Evolutionary conservation across 2,329 filamentous ascomycete species (phyloP).

Genomic region (Celoporthe dispersa): DNA sequence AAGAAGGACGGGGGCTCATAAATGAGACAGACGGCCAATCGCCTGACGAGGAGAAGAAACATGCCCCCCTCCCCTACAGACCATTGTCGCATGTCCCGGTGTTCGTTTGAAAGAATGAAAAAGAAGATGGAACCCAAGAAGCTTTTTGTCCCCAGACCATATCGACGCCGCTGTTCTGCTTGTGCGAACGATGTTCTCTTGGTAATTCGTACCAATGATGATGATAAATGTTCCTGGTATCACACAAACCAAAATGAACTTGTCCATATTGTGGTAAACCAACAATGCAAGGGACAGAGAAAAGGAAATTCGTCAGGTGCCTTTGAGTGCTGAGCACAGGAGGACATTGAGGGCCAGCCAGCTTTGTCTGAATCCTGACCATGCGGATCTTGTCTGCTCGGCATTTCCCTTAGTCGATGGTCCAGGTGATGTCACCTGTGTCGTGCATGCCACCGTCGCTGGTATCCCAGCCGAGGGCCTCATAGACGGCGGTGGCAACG

Average conservation of each 20-base stretch:
- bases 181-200: constrained; percentile 12
- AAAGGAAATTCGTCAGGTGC: constrained; percentile 28
- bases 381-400: not conserved
- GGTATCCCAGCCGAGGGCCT: constrained; percentile 54
- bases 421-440: constrained; percentile 20
- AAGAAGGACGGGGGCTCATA: constrained; percentile 26
- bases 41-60: not conserved
- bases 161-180: constrained; percentile 7
- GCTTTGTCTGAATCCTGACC: not conserved
- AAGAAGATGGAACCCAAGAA: not conserved
- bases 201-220: constrained; percentile 7
- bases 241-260: constrained; percentile 4
- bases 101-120: not conserved
- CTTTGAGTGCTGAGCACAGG: not conserved
- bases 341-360: not conserved
- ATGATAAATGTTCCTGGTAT: not conserved
- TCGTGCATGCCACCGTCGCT: constrained; percentile 47
- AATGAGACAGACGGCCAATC: not conserved
- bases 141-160: not conserved
- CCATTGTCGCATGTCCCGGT: not conserved
- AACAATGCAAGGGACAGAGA: not conserved
- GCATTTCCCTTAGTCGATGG: not conserved
- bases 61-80: not conserved
- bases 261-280: not conserved
- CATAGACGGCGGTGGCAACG: constrained; percentile 37